Evolutionary conservation across 495 filamentous ascomycete genomes (phyloP).

Genomic region (Penicillium malachiteum): DNA sequence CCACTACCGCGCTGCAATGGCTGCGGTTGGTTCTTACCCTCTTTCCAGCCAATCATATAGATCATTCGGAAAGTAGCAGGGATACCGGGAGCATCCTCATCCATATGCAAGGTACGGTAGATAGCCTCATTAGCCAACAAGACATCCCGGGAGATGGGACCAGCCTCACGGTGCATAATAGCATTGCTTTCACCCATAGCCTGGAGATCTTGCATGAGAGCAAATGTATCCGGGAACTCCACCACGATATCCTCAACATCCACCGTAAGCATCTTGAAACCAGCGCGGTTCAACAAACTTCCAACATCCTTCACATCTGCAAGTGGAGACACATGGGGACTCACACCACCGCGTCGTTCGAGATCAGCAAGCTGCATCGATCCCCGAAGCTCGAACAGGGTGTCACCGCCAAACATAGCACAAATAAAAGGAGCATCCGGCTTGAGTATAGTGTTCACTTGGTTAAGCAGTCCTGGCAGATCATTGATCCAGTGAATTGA

Average conservation of each 20-base stretch:
- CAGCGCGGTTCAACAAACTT: conserved; percentile 78
- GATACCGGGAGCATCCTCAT: conserved; percentile 63
- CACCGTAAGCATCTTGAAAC: conserved; percentile 94
- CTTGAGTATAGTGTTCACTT: conserved; percentile 80
- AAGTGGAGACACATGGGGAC: conserved; percentile 81
- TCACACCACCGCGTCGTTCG: conserved; percentile 83
- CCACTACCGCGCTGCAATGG: conserved; percentile 82
- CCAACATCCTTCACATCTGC: conserved; percentile 93
- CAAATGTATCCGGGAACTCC: conserved; percentile 89
- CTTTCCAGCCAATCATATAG: conserved; percentile 99
- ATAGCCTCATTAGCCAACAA: conserved; percentile 85
- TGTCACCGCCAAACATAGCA: conserved; percentile 95
- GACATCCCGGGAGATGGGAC: conserved; percentile 75
- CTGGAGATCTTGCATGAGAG: conserved; percentile 89
- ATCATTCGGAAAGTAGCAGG: conserved; percentile 92
- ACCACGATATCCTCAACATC: conserved; percentile 97
- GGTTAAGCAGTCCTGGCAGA: conserved; percentile 75
- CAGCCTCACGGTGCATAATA: conserved; percentile 74
- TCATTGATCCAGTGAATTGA: conserved; percentile 98
- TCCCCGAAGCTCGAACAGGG: conserved; percentile 89
- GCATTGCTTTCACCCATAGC: conserved; percentile 93
- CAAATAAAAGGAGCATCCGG: conserved; percentile 91
- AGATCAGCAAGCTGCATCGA: conserved; percentile 90
- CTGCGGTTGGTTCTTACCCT: conserved; percentile 70
- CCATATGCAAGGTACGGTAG: conserved; percentile 77